A percentile compares a stretch with the other conserved stretches of the same genome.
Conservation (phyloP, 495 filamentous ascomycete genomes). For the Aspergillus cavernicola region DNA sequence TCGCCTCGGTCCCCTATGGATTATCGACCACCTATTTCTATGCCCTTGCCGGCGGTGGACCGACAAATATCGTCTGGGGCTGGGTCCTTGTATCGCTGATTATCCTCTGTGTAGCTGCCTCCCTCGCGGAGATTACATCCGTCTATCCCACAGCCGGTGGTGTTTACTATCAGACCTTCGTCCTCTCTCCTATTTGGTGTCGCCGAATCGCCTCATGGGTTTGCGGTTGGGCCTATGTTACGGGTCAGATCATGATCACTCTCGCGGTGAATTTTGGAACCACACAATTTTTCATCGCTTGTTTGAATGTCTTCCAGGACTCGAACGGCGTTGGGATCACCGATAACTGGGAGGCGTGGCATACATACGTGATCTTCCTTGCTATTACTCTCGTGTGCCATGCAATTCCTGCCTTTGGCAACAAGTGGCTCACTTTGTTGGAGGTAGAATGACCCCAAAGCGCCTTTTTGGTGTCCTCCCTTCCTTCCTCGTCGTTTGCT, state of each 20-base stretch:
- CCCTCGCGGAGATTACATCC: slow-evolving; percentile 69
- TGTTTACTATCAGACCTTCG: slow-evolving; percentile 75
- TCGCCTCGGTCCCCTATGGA: slow-evolving; percentile 59
- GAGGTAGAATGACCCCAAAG: slow-evolving; percentile 36
- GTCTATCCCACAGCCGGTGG: slow-evolving; percentile 68
- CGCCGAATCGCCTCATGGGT: slow-evolving; percentile 57
- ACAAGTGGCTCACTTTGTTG: slow-evolving; percentile 32
- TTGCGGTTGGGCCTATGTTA: slow-evolving; percentile 67
- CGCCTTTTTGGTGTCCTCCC: slow-evolving; percentile 33
- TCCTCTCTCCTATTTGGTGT: slow-evolving; percentile 48
- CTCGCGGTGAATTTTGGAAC: slow-evolving; percentile 34
- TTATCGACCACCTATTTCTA: slow-evolving; percentile 67
- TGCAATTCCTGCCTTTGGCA: slow-evolving; percentile 23
- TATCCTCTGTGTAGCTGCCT: slow-evolving; percentile 66
- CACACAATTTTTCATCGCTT: slow-evolving; percentile 22
- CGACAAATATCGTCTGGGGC: slow-evolving; percentile 66
- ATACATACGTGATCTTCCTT: slow-evolving; percentile 58
- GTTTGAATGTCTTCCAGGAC: slow-evolving; percentile 35
- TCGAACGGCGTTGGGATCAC: slow-evolving; percentile 30
- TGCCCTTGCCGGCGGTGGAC: slow-evolving; percentile 59
- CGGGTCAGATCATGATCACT: slow-evolving; percentile 56
- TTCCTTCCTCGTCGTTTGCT: neutral
- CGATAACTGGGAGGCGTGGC: slow-evolving; percentile 26
- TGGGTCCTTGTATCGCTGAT: slow-evolving; percentile 67
- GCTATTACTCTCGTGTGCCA: slow-evolving; percentile 46